These are phyloP conservation scores for Teratosphaeria destructans DNA, from an alignment of 2,329 filamentous ascomycete genomes.

Conservation along the genomic window DNA sequence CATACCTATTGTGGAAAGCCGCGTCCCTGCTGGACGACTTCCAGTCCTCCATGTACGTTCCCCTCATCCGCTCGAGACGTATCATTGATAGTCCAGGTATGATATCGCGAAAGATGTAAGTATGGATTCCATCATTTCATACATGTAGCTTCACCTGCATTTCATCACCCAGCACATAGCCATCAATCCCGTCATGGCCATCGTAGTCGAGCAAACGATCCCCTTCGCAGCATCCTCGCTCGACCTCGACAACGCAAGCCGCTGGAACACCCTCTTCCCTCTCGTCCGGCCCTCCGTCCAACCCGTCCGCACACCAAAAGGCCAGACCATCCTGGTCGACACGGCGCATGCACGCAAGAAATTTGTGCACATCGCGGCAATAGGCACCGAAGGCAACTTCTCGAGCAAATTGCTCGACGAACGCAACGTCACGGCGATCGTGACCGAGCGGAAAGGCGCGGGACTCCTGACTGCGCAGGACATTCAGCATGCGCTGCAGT, in stretches of 20 bases:
- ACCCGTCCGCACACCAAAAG: constrained; percentile 16
- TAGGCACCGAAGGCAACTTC: constrained; percentile 22
- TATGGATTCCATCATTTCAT: not conserved
- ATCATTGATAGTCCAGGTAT: not conserved
- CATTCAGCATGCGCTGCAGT: constrained; percentile 16
- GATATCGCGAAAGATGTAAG: not conserved
- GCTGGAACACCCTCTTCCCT: constrained; percentile 26
- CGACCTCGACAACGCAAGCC: constrained; percentile 19
- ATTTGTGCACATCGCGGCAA: constrained; percentile 19
- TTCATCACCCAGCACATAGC: not conserved
- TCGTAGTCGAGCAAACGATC: constrained; percentile 28
- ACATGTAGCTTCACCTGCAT: not conserved
- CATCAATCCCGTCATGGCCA: constrained; percentile 18
- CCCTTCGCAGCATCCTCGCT: constrained; percentile 20
- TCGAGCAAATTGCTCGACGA: constrained; percentile 26
- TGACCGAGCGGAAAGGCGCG: constrained; percentile 16
- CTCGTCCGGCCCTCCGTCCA: constrained; percentile 24
- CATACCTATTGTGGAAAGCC: not conserved
- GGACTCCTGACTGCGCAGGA: constrained; percentile 20
- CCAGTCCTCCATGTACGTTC: not conserved
- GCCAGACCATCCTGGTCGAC: constrained; percentile 24
- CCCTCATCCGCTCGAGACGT: not conserved
- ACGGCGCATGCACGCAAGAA: constrained; percentile 15
- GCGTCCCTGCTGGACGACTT: not conserved
- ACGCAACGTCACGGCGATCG: constrained; percentile 23